Evolutionary conservation across 176 grass and related monocot species (phyloP).

Genomic region (Rhynchospora pubera): DNA sequence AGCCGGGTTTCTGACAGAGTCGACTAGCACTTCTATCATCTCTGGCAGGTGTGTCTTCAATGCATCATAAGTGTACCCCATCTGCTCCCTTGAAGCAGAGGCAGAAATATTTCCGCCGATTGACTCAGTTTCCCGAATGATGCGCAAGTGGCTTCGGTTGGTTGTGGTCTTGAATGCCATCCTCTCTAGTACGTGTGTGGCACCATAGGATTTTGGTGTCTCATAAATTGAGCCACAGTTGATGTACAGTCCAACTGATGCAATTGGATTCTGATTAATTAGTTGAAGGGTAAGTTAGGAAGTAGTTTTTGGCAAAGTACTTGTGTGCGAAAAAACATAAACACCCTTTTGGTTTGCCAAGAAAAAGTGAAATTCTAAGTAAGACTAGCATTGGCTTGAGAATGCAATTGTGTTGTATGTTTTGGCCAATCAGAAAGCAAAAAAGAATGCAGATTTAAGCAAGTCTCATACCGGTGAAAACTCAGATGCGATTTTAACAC

Average conservation of each 20-base stretch:
- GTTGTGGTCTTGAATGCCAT: conserved; percentile 77
- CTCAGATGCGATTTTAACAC: conserved; percentile 40
- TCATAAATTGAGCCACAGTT: conserved; percentile 85
- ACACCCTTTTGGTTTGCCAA: neutral
- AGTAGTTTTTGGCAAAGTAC: neutral
- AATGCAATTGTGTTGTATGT: neutral
- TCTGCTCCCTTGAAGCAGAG: conserved; percentile 72
- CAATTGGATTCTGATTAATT: conserved; percentile 37
- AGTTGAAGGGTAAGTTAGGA: neutral
- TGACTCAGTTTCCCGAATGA: conserved; percentile 74
- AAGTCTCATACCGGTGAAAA: conserved; percentile 29
- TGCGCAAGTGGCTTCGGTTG: conserved; percentile 60
- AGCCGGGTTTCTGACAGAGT: conserved; percentile 56
- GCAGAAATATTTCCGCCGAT: conserved; percentile 68
- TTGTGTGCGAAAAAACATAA: neutral
- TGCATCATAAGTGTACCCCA: conserved; percentile 84
- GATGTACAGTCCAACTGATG: conserved; percentile 74
- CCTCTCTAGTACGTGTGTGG: conserved; percentile 66
- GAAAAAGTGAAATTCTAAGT: neutral
- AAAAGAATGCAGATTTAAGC: neutral
- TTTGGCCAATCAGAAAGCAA: neutral
- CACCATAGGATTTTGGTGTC: conserved; percentile 42
- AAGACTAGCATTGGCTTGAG: neutral
- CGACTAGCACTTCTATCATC: conserved; percentile 69
- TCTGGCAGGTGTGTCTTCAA: conserved; percentile 54